Base-by-base conservation (phyloP, 306 rosid species). In the Cucurbita argyrosperma region DNA sequence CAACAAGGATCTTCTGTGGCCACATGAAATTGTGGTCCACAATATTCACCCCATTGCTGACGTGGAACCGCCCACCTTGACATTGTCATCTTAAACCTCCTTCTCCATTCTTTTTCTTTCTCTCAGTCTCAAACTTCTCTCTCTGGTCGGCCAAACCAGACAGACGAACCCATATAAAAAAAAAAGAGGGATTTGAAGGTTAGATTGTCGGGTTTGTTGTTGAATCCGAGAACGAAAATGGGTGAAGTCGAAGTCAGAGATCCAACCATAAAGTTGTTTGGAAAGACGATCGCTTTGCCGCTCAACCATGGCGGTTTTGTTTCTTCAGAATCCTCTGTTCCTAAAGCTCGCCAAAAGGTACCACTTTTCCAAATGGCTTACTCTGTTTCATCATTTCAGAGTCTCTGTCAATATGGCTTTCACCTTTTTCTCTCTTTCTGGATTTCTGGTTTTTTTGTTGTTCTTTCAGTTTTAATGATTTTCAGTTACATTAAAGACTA, bases 11-110 rank as follows among this genome's bases (percentile, higher is more conserved):
- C 91, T 85, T 85, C 82, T 70, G 74, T 81, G 76, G 85, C 91
- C 92, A 90, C 92, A 87, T 62, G 86, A 85, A 87, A 76, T 88
- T 87, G 98, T 92, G 98, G 96, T 85, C 90, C 90, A 73, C 81
- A 90, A 82, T 7, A 37, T 30, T 60, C 57, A 3, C 12, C 51
- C 45, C 75, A 56, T 70, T 78, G 86, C 78, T 86, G 87, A 85
- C 26, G 84, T 88, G 98, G 91, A 87, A 77, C 51, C 52, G 76
- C 82, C 74, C 80, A 54, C 74, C 46, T 40, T 76, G 21, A n/a
- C 35, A 10, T 43, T 10, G 84, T 79, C 73, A 83, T 53, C 54
- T 50, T 15, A 50, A 50, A 50, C 7, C 59, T 60, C 62, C 52
- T 7, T 37, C 15, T 12, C 35, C 35, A 30, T 30, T 30, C 3